These are phyloP conservation scores for Ceratocystis diversiconidia DNA, from an alignment of 2,329 filamentous ascomycete species.

Conservation along the genomic window DNA sequence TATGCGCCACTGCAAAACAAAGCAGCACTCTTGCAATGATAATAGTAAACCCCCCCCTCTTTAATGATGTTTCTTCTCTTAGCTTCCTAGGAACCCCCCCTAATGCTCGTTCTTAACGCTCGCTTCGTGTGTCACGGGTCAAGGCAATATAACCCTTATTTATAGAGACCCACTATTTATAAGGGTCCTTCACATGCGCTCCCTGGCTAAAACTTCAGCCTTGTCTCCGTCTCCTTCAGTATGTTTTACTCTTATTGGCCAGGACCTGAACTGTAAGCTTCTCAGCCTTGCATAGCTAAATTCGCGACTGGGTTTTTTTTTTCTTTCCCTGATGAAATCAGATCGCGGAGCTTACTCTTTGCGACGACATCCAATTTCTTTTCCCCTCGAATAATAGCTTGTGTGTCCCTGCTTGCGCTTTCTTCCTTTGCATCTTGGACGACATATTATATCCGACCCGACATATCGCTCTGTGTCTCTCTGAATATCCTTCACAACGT, in stretches of 20 bases:
- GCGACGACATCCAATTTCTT: neutral
- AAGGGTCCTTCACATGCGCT: neutral
- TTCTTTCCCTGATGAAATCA: neutral
- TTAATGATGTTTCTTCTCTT: no score
- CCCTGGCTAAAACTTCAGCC: neutral
- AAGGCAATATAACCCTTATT: neutral
- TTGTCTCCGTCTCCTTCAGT: neutral
- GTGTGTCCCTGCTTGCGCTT: neutral
- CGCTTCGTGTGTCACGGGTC: no score
- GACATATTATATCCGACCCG: no score
- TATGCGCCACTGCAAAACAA: no score
- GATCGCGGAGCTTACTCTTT: neutral
- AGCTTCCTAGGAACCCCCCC: no score
- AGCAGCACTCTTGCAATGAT: no score
- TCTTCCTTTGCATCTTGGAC: neutral
- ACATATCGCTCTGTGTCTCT: neutral
- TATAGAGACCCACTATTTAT: neutral
- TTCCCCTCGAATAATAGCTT: neutral
- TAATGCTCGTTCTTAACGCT: no score
- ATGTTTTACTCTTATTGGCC: neutral
- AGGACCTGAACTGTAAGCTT: no score
- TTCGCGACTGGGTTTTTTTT: neutral
- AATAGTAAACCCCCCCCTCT: no score
- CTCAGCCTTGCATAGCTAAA: neutral
- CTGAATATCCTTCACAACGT: slow-evolving; percentile 18